Percentiles rank a stretch among this genome's conserved stretches.
Evolutionary conservation across 1,139 yeast genomes (phyloP).

Genomic region (Taphrina pruni): DNA sequence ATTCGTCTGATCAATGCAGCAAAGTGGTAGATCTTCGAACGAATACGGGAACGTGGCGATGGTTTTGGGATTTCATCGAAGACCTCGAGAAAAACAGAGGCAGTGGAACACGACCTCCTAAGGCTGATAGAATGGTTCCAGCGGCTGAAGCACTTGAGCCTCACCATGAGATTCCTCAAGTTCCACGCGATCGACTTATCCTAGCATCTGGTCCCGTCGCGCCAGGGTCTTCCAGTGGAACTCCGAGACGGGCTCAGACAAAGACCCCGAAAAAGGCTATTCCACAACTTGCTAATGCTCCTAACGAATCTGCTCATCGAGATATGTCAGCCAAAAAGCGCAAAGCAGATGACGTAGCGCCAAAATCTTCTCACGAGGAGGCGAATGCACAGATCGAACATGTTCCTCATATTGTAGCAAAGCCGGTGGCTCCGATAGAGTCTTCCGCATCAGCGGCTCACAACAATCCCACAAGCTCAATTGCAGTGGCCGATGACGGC

Average conservation of each 20-base stretch:
- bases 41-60: constrained; percentile 24
- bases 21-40: constrained; percentile 26
- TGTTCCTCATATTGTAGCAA: constrained; percentile 15
- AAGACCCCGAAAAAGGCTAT: constrained; percentile 13
- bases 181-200: constrained; percentile 7
- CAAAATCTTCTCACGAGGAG: background rate
- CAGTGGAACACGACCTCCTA: constrained; percentile 4
- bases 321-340: background rate
- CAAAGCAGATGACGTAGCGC: background rate
- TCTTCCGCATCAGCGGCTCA: background rate
- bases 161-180: background rate
- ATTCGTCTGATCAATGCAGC: background rate
- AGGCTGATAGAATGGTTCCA: constrained; percentile 5
- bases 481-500: background rate
- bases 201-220: constrained; percentile 24
- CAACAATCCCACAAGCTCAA: background rate
- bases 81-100: constrained; percentile 15
- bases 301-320: background rate
- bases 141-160: constrained; percentile 5
- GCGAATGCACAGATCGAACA: background rate
- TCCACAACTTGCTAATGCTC: background rate
- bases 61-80: constrained; percentile 21
- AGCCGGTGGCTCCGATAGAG: constrained; percentile 6
- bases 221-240: background rate
- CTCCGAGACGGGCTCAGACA: constrained; percentile 4